phyloP scores from a whole-genome alignment of 768 basidiomycete species.

The Obba rivulosa region DNA sequence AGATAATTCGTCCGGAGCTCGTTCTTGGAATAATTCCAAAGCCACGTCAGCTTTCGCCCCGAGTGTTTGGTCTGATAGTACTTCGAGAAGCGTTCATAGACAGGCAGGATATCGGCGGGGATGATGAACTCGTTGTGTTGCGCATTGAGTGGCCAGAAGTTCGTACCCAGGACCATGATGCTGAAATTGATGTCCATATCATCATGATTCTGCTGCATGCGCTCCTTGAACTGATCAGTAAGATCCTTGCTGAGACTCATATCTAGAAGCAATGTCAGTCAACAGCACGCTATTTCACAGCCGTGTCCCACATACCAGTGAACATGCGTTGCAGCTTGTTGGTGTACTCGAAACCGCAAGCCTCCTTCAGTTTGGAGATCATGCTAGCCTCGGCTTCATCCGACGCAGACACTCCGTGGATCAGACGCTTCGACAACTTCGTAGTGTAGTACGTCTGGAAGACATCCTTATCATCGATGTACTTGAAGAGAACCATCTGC shows the following conservation, averaged over 20 bases:
- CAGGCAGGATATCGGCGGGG: slow-evolving; percentile 79
- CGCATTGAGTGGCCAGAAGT: slow-evolving; percentile 91
- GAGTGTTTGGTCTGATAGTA: slow-evolving; percentile 94
- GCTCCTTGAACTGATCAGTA: slow-evolving; percentile 91
- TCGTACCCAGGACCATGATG: slow-evolving; percentile 91
- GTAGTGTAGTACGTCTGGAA: slow-evolving; percentile 98
- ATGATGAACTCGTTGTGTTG: slow-evolving; percentile 84
- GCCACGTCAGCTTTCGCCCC: slow-evolving; percentile 93
- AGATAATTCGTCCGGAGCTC: slow-evolving; percentile 92
- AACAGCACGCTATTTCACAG: background rate
- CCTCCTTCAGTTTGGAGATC: slow-evolving; percentile 96
- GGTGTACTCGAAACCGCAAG: slow-evolving; percentile 95
- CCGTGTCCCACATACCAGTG: slow-evolving; percentile 52
- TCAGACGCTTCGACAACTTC: slow-evolving; percentile 88
- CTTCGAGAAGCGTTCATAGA: slow-evolving; percentile 85
- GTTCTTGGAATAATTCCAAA: slow-evolving; percentile 98
- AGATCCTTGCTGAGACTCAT: slow-evolving; percentile 94
- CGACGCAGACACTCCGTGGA: slow-evolving; percentile 86
- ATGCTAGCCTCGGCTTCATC: slow-evolving; percentile 97
- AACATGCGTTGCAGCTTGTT: slow-evolving; percentile 97
- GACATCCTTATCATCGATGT: slow-evolving; percentile 97
- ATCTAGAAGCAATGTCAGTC: slow-evolving; percentile 43
- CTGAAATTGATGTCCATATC: slow-evolving; percentile 88
- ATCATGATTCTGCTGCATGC: slow-evolving; percentile 81
- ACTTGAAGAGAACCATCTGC: slow-evolving; percentile 97